These are phyloP conservation scores for Ganoderma sinense DNA, from an alignment of 1,284 basidiomycete species.

Conservation along the genomic window DNA sequence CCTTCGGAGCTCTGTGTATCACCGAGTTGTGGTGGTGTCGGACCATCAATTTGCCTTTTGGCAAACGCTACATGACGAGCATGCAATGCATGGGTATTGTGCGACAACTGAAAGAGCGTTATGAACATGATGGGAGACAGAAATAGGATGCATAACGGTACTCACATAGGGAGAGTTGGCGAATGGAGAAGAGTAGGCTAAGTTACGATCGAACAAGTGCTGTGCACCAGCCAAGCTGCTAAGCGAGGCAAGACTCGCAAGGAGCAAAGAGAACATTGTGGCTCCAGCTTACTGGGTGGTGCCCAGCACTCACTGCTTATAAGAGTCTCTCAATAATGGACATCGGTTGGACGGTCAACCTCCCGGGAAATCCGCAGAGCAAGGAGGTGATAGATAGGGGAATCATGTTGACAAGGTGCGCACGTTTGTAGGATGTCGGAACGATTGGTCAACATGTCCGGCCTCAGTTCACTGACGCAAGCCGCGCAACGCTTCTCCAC, in stretches of 20 bases:
- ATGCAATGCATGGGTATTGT: conserved; percentile 48
- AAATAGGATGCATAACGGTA: not conserved
- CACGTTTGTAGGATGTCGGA: conserved; percentile 14
- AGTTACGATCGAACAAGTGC: conserved; percentile 50
- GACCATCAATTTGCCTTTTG: conserved; percentile 44
- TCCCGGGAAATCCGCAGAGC: not conserved
- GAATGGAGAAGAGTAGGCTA: conserved; percentile 60
- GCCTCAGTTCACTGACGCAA: not conserved
- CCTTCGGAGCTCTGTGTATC: conserved; percentile 40
- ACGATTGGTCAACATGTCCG: conserved; percentile 9
- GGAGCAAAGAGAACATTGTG: conserved; percentile 20
- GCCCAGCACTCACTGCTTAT: not conserved
- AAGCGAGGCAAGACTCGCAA: conserved; percentile 14
- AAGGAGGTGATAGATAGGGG: not conserved
- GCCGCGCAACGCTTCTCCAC: not conserved
- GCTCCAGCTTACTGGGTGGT: too few relatives aligned
- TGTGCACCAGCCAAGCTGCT: conserved; percentile 36
- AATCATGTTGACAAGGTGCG: not conserved
- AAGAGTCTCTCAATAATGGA: not conserved
- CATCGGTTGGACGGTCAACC: not conserved
- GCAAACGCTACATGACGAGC: conserved; percentile 46
- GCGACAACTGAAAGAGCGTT: conserved; percentile 43
- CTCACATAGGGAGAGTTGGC: conserved; percentile 48
- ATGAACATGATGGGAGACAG: not conserved
- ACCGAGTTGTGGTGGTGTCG: conserved; percentile 9